Evolutionary conservation across 176 grass and related monocot species (phyloP), one percentile per base, ranked within the genome.

Genomic region (Lolium perenne): DNA sequence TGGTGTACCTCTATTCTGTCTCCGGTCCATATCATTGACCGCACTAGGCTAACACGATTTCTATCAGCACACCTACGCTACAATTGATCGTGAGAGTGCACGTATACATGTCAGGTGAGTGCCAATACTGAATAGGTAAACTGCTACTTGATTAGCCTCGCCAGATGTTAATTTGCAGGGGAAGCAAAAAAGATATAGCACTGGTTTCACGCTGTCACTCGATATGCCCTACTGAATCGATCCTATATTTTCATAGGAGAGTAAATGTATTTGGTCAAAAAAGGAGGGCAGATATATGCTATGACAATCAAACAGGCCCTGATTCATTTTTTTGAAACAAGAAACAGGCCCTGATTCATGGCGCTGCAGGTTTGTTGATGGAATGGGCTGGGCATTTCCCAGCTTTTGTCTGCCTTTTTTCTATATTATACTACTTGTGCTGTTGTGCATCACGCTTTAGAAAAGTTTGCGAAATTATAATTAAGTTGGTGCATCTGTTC

Each of bases 71-170:
- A 66, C 61, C 26, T 64, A 64, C 11, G 62, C 25, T 32, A 22
- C 43, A 48, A 73, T 22, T 5, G 32, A 18, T 38, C 65, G 35
- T 38, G 32, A 40, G 16, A 16, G 35, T 38, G 65, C 65, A 69
- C 65, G 32, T 69, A 69, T 69, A 35, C 63, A 66, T 66, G 15
- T 69, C 32, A 40, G 26, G 32, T 69, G 35, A 73, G 70, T 23
- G 43, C 11, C 20, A 47, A 48, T 13, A 46, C 20, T 14, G 4
- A 47, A 73, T 48, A 14, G n/a, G 70, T 40, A 18, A 65, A 66
- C 8, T 10, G 9, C 13, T 17, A 69, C 65, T 40, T 17, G 65
- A 40, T 69, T 69, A 46, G 4, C 32, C 65, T 69, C 18, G 65
- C 15, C 32, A 69, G 15, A 69, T 18, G 65, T 69, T 2, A 29